phyloP scores from a whole-genome alignment of 495 filamentous ascomycete genomes.

The Aspergillus bertholletiae region DNA sequence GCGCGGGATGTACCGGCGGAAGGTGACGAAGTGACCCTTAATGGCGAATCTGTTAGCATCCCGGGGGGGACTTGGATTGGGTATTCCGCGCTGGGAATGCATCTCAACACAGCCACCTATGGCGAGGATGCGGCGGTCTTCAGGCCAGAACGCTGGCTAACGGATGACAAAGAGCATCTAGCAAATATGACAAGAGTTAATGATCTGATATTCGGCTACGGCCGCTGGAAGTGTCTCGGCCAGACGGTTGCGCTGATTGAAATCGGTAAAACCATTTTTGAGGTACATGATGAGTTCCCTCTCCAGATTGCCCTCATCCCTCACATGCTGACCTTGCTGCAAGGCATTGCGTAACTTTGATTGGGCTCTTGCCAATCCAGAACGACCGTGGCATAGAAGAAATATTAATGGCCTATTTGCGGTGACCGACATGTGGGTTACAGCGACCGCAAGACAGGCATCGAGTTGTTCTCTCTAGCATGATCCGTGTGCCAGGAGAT shows the following conservation, averaged over 20 bases:
- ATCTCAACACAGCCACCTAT: constrained; percentile 34
- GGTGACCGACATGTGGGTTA: constrained; percentile 25
- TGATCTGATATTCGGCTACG: constrained; percentile 39
- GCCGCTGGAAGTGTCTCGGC: constrained; percentile 35
- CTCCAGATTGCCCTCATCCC: not conserved
- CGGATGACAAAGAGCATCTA: constrained; percentile 38
- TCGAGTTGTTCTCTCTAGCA: no score
- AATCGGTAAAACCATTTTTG: constrained; percentile 52
- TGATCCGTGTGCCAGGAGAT: no score
- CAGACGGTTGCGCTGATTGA: constrained; percentile 36
- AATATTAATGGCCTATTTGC: constrained; percentile 23
- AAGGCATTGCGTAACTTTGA: constrained; percentile 55
- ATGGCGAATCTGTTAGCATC: constrained; percentile 30
- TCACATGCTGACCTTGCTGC: constrained; percentile 5
- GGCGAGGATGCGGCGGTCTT: constrained; percentile 54
- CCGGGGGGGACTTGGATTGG: constrained; percentile 27
- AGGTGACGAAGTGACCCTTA: constrained; percentile 47
- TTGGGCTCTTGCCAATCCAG: constrained; percentile 47
- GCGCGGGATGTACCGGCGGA: constrained; percentile 41
- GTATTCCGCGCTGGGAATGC: constrained; percentile 46
- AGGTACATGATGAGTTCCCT: constrained; percentile 38
- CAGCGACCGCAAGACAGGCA: not conserved
- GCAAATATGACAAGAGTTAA: constrained; percentile 48
- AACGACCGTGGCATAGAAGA: constrained; percentile 33
- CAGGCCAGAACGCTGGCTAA: constrained; percentile 66